Conservation (phyloP, 1,284 basidiomycete species). For the Apiotrichum sp. region DNA sequence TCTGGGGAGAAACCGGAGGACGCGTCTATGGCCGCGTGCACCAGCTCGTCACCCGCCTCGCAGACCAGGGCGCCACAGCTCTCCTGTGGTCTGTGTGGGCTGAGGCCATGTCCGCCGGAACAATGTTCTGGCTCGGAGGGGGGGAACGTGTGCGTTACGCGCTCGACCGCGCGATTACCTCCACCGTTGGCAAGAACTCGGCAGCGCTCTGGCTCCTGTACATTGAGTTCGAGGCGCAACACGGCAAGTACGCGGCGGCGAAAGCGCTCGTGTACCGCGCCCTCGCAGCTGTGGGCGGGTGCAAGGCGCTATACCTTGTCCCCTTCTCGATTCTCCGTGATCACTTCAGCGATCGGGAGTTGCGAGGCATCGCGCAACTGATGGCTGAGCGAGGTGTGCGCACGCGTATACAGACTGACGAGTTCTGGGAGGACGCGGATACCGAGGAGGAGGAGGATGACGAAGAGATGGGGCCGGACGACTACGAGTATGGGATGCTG, state of each 20-base stretch:
- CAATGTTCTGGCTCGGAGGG: conserved; percentile 39
- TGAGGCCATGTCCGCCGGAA: conserved; percentile 26
- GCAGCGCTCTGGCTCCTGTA: conserved; percentile 64
- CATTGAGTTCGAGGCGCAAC: conserved; percentile 73
- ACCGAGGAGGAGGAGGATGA: conserved; percentile 27
- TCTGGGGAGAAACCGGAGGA: conserved; percentile 44
- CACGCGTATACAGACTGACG: conserved; percentile 61
- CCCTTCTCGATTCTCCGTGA: conserved; percentile 66
- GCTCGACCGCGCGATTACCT: conserved; percentile 36
- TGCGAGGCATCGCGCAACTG: conserved; percentile 62
- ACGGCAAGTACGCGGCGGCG: conserved; percentile 57
- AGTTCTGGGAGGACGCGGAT: conserved; percentile 47
- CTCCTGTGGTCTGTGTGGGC: conserved; percentile 45
- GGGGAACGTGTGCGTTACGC: conserved; percentile 39
- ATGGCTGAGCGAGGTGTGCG: conserved; percentile 79
- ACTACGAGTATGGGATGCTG: conserved; percentile 39
- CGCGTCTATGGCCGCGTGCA: conserved; percentile 47
- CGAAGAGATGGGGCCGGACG: not conserved
- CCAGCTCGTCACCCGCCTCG: conserved; percentile 27
- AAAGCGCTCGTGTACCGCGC: conserved; percentile 76
- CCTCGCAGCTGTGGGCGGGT: conserved; percentile 54
- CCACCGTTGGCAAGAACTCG: conserved; percentile 22
- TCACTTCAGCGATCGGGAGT: conserved; percentile 62
- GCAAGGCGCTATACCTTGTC: conserved; percentile 68
- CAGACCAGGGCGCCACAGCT: conserved; percentile 25